Evolutionary conservation across 352 stramenopile species (phyloP).

Genomic region (Phytophthora melonis): DNA sequence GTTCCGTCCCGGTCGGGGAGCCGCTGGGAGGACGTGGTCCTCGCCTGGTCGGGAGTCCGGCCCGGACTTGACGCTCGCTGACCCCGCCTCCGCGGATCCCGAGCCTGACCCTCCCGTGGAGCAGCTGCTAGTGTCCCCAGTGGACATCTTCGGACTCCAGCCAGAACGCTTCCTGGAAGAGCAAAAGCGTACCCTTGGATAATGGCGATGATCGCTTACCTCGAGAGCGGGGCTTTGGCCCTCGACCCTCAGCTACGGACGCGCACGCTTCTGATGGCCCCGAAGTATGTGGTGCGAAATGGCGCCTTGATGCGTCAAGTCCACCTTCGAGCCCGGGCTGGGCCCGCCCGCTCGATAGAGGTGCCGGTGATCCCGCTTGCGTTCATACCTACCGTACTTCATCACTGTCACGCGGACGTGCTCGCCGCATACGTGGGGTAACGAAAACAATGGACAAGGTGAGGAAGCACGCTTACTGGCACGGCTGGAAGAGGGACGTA

Average conservation of each 20-base stretch:
- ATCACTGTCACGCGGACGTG: slow-evolving; percentile 16
- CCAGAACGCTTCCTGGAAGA: background rate
- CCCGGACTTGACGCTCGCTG: no score
- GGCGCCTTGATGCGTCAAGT: slow-evolving; percentile 5
- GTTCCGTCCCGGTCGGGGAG: background rate
- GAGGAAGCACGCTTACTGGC: slow-evolving; percentile 4
- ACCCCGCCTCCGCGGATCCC: no score
- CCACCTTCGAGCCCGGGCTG: background rate
- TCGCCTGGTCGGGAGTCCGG: background rate
- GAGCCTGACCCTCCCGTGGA: background rate
- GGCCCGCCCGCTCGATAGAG: background rate
- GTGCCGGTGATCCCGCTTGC: slow-evolving; percentile 4
- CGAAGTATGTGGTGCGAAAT: background rate
- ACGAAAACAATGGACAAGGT: slow-evolving; percentile 9
- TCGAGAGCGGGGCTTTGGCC: background rate
- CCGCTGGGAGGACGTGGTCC: background rate
- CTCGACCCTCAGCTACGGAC: slow-evolving; percentile 10
- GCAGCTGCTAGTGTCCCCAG: background rate
- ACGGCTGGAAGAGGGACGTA: background rate
- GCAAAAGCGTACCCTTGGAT: slow-evolving; percentile 9
- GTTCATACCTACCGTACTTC: slow-evolving; percentile 13
- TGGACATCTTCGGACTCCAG: slow-evolving; percentile 3
- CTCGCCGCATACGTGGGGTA: slow-evolving; percentile 1
- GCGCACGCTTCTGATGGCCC: background rate
- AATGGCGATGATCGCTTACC: background rate